Conservation (phyloP, 2,329 filamentous ascomycete genomes). For the Pleurostoma richardsiae region DNA sequence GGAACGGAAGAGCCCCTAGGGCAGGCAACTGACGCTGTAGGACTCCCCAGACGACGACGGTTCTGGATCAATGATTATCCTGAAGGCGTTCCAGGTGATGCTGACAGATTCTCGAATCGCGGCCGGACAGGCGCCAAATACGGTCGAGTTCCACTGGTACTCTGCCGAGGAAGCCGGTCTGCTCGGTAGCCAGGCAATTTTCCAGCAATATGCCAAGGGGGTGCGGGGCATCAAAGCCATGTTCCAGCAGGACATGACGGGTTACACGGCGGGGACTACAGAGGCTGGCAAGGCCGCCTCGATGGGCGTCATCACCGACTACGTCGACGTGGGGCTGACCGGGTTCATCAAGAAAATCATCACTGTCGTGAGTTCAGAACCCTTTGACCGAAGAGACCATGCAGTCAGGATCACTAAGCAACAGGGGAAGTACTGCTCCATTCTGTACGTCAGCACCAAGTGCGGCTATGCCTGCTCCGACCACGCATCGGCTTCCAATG, state of each 20-base stretch:
- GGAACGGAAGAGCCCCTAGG: not conserved
- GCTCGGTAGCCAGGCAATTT: slow-evolving; percentile 85
- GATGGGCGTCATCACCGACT: slow-evolving; percentile 91
- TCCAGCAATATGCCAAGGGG: slow-evolving; percentile 70
- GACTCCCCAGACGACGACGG: slow-evolving; percentile 96
- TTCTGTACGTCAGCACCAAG: slow-evolving; percentile 46
- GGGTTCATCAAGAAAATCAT: slow-evolving; percentile 88
- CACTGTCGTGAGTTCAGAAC: slow-evolving; percentile 44
- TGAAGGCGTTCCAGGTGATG: slow-evolving; percentile 82
- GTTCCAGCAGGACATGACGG: slow-evolving; percentile 98
- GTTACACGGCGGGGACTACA: slow-evolving; percentile 76
- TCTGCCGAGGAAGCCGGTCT: slow-evolving; percentile 85
- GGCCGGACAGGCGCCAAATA: slow-evolving; percentile 71
- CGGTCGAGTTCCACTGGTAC: slow-evolving; percentile 96
- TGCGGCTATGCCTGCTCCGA: slow-evolving; percentile 61
- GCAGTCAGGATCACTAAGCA: not conserved
- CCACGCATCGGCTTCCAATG: slow-evolving; percentile 61
- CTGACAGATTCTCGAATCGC: slow-evolving; percentile 38
- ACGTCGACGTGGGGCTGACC: slow-evolving; percentile 76
- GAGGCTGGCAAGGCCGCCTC: slow-evolving; percentile 79
- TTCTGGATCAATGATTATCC: slow-evolving; percentile 86
- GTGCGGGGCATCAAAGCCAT: slow-evolving; percentile 83
- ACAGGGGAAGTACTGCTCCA: slow-evolving; percentile 67
- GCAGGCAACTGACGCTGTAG: slow-evolving; percentile 63
- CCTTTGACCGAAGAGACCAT: not conserved